Evolutionary conservation across 495 filamentous ascomycete genomes (phyloP), one percentile per base, ranked within the genome.

Genomic region (Pseudomonodictys pantanalensis): DNA sequence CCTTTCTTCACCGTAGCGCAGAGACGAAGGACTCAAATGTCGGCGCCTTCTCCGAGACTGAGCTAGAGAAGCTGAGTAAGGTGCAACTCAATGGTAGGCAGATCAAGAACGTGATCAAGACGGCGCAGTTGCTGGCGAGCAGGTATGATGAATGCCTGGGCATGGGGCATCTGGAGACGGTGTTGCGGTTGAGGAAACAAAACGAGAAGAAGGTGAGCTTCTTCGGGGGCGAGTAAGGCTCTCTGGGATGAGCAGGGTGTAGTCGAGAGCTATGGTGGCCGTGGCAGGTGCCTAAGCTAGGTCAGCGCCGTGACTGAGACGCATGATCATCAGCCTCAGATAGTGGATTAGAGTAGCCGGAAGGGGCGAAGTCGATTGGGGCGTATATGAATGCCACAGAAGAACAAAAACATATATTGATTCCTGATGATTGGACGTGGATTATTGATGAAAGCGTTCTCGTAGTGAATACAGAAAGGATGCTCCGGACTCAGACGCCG

Each of bases 31-130:
- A 68, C 29, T 28, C 54, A 6, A 38, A 48, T 20, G 23, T 28
- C 1, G 26, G 25, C 15, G 56, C 52, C 0, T 59, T 80, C 23
- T 68, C 72, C 32, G 75, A 78, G 6, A 47, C 64, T 3, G 73
- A 78, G 3, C 47, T 82, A 1, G 57, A 71, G 10, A 48, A 66
- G 30, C 67, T 86, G 41, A 74, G 73, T 0, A 52, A 56, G 4
- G 64, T 74, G 35, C 51, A 76, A 42, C 68, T 86, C 66, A 86
- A 86, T 62, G 82, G 83, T 0, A 65, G 81, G 43, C 77, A 86
- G 70, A 87, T 86, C 56, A 82, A 83, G 68, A 87, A 84, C 65
- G 73, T 80, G 4, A 70, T 86, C n/a, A 83, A 82, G 67, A 83
- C 75, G 1, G 79, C 80, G 25, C 67, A 71, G 30, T 48, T 77